These are phyloP conservation scores for Russula ochroleuca DNA, from an alignment of 768 basidiomycete genomes.

Conservation along the genomic window DNA sequence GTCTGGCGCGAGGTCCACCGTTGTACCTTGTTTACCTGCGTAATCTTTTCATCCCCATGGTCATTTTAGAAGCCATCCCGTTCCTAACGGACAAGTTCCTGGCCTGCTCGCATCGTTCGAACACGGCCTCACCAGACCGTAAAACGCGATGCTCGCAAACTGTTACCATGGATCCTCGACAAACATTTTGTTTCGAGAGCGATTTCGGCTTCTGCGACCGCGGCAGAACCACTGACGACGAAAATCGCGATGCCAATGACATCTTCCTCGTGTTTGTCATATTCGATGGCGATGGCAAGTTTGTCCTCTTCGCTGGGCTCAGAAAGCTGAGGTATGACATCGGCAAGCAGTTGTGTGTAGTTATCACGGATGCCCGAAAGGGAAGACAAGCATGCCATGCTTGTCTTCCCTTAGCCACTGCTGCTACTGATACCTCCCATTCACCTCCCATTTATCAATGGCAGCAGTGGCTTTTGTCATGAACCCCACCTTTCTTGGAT, in stretches of 20 bases:
- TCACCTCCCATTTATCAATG: too few relatives aligned
- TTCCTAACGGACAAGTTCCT: background rate
- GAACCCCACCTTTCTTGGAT: too few relatives aligned
- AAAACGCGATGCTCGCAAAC: background rate
- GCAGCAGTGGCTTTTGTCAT: too few relatives aligned
- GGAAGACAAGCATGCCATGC: too few relatives aligned
- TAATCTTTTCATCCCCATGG: background rate
- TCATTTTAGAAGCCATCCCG: background rate
- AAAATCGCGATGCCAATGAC: background rate
- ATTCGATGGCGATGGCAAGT: background rate
- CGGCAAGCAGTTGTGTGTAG: too few relatives aligned
- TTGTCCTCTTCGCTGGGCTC: background rate
- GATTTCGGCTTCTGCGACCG: background rate
- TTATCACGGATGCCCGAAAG: background rate
- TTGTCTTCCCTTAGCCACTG: too few relatives aligned
- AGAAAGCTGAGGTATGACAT: background rate
- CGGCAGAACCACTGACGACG: background rate
- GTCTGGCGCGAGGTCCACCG: background rate
- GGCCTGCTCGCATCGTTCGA: background rate
- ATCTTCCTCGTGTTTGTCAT: background rate
- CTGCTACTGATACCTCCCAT: too few relatives aligned
- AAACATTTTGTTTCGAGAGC: background rate
- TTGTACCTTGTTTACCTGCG: background rate
- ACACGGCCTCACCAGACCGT: background rate
- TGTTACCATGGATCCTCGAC: background rate